phyloP scores from a whole-genome alignment of 2,329 filamentous ascomycete genomes.

The Epichloe glyceriae region DNA sequence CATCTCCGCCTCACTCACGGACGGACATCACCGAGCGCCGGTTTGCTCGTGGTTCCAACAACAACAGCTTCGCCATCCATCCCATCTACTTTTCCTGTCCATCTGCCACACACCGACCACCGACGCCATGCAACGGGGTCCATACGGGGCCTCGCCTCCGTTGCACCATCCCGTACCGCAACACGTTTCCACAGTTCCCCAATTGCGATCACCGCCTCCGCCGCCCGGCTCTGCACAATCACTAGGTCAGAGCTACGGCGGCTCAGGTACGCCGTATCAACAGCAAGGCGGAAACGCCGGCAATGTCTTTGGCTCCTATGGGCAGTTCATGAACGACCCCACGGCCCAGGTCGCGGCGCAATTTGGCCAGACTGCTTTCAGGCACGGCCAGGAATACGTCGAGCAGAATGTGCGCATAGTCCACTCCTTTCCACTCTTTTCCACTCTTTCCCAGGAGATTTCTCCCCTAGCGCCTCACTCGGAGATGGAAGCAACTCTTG shows the following conservation, averaged over 20 bases:
- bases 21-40: not conserved
- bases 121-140: conserved; percentile 64
- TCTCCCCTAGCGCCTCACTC: no score
- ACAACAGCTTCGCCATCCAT: not conserved
- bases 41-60: not conserved
- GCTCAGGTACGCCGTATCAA: conserved; percentile 54
- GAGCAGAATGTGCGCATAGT: conserved; percentile 69
- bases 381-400: conserved; percentile 84
- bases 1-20: conserved; percentile 11
- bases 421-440: not conserved
- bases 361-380: conserved; percentile 82
- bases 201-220: conserved; percentile 85
- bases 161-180: conserved; percentile 96
- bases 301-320: conserved; percentile 59
- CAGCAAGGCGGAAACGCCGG: conserved; percentile 41
- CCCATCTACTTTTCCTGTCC: not conserved
- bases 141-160: conserved; percentile 79
- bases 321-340: conserved; percentile 90
- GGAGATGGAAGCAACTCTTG: not conserved
- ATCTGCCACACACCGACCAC: not conserved
- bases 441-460: not conserved
- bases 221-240: conserved; percentile 59
- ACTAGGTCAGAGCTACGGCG: conserved; percentile 48
- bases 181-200: conserved; percentile 94
- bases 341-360: conserved; percentile 91